Percentiles rank a stretch among this genome's conserved stretches.
These are phyloP conservation scores for Acanthamoeba sp. DNA, from an alignment of 208 protist species.

Conservation along the genomic window DNA sequence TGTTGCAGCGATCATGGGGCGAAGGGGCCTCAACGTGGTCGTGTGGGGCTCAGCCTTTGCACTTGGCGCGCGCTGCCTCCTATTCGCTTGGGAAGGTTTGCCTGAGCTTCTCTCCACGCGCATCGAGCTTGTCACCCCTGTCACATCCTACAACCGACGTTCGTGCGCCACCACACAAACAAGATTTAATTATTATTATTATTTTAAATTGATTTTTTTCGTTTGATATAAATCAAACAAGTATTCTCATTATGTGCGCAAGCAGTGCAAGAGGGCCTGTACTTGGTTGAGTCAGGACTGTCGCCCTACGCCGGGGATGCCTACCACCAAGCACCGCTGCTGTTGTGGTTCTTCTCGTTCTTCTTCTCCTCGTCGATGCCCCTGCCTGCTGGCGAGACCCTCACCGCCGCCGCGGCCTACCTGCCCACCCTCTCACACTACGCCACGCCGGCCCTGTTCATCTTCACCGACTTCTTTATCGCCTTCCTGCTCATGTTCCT, in stretches of 20 bases:
- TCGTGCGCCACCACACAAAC: not conserved
- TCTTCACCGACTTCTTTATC: constrained; percentile 71
- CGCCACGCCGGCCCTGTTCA: constrained; percentile 46
- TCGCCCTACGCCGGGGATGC: constrained; percentile 72
- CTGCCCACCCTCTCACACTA: not conserved
- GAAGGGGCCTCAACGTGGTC: constrained; percentile 33
- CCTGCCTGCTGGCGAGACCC: not conserved
- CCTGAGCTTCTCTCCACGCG: constrained; percentile 32
- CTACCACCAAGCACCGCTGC: constrained; percentile 74
- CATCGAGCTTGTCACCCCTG: constrained; percentile 70
- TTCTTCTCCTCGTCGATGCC: constrained; percentile 49
- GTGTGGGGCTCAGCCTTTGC: constrained; percentile 38
- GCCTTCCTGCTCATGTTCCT: constrained; percentile 68
- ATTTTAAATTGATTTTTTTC: not conserved
- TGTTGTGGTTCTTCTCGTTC: constrained; percentile 63
- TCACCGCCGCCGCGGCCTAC: not conserved
- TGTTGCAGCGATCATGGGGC: not conserved
- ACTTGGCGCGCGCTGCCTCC: constrained; percentile 16
- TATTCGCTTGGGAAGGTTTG: constrained; percentile 52
- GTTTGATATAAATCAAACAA: not conserved
- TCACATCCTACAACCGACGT: constrained; percentile 63
- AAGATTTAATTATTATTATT: not conserved
- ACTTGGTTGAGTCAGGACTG: constrained; percentile 25
- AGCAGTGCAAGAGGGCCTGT: constrained; percentile 71
- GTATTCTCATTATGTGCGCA: too few species aligned